Conservation (phyloP, 2,329 filamentous ascomycete genomes). For the Hymenoscyphus fraxineus region DNA sequence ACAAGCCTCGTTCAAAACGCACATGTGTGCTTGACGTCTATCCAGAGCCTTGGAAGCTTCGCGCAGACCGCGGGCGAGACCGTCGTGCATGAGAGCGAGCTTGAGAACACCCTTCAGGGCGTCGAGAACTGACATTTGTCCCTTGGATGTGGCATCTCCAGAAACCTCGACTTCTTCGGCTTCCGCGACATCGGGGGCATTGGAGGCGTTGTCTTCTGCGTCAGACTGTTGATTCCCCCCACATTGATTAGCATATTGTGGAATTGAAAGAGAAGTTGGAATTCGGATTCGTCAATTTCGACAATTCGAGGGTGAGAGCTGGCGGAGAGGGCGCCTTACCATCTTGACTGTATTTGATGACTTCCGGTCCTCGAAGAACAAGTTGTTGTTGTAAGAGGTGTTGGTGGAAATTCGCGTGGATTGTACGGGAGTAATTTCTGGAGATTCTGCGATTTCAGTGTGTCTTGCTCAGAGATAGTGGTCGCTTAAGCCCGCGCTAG, state of each 20-base stretch:
- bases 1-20: constrained; percentile 98
- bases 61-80: constrained; percentile 95
- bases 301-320: not conserved
- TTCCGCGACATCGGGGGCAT: constrained; percentile 78
- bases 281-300: not conserved
- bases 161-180: constrained; percentile 90
- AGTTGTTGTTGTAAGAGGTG: constrained; percentile 16
- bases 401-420: constrained; percentile 13
- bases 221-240: constrained; percentile 67
- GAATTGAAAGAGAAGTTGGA: too few relatives aligned
- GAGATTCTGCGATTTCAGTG: constrained; percentile 10
- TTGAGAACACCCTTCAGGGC: constrained; percentile 98
- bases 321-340: constrained; percentile 15
- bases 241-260: too few relatives aligned
- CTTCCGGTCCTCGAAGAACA: constrained; percentile 35
- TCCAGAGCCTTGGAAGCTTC: constrained; percentile 99
- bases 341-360: constrained; percentile 30
- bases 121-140: constrained; percentile 96
- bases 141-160: constrained; percentile 79
- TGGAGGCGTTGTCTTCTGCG: constrained; percentile 89
- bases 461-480: not conserved
- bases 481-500: not conserved
- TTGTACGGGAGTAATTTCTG: constrained; percentile 7
- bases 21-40: constrained; percentile 99
- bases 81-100: constrained; percentile 98